Evolutionary conservation across 2,329 filamentous ascomycete species (phyloP), one percentile per base, ranked within the genome.

Genomic region (Aspergillus awamori): DNA sequence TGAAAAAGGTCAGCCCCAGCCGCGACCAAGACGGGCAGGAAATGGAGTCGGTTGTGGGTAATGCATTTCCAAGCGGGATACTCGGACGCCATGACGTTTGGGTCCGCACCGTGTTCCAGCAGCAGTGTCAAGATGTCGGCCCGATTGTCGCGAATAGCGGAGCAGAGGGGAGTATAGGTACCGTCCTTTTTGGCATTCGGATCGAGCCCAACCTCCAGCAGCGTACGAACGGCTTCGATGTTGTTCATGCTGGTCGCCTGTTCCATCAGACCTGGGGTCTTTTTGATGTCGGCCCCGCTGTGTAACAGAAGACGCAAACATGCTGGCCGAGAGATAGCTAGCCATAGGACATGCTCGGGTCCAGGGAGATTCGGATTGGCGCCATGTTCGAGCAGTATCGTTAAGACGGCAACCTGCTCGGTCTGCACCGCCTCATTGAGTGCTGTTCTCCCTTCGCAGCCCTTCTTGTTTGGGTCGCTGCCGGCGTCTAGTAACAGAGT

Each of bases 41-140:
- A 84, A 17, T 89, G 85, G 0, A 84, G 76, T 24, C 87, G 82
- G 70, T 86, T 82, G 70, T 90, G 87, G 0, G 87, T 89, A 24
- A 90, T 82, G 63, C 87, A 89, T 71, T 90, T 89, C 80, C 87
- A 89, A 4, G 83, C 79, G 0, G 88, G 88, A 67, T 87, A 89
- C 69, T 90, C 87, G 49, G 84, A 82, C 0, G 87, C 86, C 6
- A 82, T 82, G 20, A 81, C 70, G 61, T 86, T 84, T 15, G 83
- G 80, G 64, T 85, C 77, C 6, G 83, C 84, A 7, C 80, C 80
- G 33, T 82, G 79, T 47, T 76, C 76, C 15, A 87, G 77, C 4
- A 90, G 80, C 11, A 89, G 82, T 13, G 83, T 77, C 53, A 90
- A 81, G 39, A 90, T 86, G 13, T 89, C 86, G 22, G 78, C 71